Evolutionary conservation across 2,329 filamentous ascomycete species (phyloP).

Genomic region (Pochonia chlamydosporia): DNA sequence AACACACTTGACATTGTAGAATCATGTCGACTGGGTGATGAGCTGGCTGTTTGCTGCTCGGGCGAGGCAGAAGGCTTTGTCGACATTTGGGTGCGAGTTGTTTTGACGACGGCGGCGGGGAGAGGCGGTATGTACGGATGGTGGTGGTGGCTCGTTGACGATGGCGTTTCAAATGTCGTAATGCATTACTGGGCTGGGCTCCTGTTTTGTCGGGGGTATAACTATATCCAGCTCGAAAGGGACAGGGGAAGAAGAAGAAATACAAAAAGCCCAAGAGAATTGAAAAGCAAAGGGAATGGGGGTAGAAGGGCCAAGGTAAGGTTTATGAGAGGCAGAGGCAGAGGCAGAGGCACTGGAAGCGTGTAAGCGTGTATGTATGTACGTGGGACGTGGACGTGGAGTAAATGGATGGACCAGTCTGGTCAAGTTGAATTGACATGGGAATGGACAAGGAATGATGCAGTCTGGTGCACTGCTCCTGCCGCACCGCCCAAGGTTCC

Average conservation of each 20-base stretch:
- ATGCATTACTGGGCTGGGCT: slow-evolving; percentile 9
- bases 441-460: not conserved
- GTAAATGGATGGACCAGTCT: too few relatives aligned
- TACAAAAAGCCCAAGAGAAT: not conserved
- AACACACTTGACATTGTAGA: slow-evolving; percentile 11
- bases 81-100: slow-evolving; percentile 18
- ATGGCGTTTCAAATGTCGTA: slow-evolving; percentile 2
- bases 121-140: not conserved
- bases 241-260: not conserved
- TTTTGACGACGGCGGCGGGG: not conserved
- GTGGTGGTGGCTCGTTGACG: slow-evolving; percentile 3
- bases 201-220: not conserved
- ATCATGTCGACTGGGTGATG: slow-evolving; percentile 18
- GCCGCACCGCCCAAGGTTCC: too few relatives aligned
- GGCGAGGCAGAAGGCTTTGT: slow-evolving; percentile 16
- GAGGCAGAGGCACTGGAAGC: too few relatives aligned
- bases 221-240: not conserved
- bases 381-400: slow-evolving; percentile 1
- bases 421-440: too few relatives aligned
- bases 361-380: not conserved
- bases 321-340: too few relatives aligned
- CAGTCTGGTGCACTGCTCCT: too few relatives aligned
- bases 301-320: too few relatives aligned
- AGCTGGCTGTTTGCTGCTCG: slow-evolving; percentile 18
- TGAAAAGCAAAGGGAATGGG: too few relatives aligned